These are phyloP conservation scores for Collybia sordida DNA, from an alignment of 768 basidiomycete genomes.

Conservation along the genomic window DNA sequence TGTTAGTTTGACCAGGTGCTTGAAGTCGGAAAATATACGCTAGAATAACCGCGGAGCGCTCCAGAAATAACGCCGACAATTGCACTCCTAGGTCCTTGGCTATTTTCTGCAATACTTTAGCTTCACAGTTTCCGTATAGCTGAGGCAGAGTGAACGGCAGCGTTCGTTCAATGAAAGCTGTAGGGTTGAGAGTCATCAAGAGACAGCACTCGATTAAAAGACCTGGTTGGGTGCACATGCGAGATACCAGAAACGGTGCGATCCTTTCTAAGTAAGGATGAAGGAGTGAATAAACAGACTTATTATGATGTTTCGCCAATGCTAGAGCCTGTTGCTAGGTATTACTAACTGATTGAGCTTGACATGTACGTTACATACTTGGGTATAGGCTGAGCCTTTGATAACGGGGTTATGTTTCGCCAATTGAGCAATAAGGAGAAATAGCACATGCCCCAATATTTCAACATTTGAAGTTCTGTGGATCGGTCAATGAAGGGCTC, in stretches of 20 bases:
- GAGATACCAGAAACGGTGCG: slow-evolving; percentile 61
- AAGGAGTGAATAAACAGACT: slow-evolving; percentile 63
- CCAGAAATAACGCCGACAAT: slow-evolving; percentile 50
- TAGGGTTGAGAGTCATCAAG: slow-evolving; percentile 57
- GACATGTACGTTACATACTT: slow-evolving; percentile 40
- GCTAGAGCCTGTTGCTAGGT: slow-evolving; percentile 47
- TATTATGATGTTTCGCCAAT: slow-evolving; percentile 57
- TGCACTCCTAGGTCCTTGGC: slow-evolving; percentile 46
- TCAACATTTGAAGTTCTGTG: slow-evolving; percentile 48
- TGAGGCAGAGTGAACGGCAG: slow-evolving; percentile 65
- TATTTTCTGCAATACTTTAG: slow-evolving; percentile 60
- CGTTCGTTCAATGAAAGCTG: slow-evolving; percentile 64
- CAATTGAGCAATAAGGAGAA: slow-evolving; percentile 64
- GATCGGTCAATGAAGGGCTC: background rate
- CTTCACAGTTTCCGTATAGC: slow-evolving; percentile 63
- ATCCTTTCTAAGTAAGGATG: slow-evolving; percentile 70
- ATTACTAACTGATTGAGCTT: background rate
- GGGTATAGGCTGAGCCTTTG: slow-evolving; percentile 65
- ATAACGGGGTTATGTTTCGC: slow-evolving; percentile 68
- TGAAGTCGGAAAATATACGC: slow-evolving; percentile 65
- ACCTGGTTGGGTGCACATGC: slow-evolving; percentile 56
- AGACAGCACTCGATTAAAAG: slow-evolving; percentile 65
- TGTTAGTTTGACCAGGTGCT: slow-evolving; percentile 52
- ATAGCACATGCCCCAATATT: slow-evolving; percentile 58
- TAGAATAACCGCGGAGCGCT: slow-evolving; percentile 60